Evolutionary conservation across 2,329 filamentous ascomycete species (phyloP).

Genomic region (Daldinia sp.): DNA sequence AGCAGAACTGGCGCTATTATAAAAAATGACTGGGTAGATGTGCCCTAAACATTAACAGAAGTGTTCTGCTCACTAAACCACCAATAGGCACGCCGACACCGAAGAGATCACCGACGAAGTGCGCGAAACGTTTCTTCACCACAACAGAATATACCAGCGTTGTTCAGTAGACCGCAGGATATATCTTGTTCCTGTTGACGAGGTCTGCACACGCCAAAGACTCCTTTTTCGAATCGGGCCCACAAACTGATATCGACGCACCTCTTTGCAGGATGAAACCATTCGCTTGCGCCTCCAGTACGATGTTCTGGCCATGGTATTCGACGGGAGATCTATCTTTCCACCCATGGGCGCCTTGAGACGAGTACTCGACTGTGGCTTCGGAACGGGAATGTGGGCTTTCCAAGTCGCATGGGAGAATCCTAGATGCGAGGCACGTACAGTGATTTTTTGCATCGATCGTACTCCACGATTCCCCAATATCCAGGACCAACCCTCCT

Average conservation of each 20-base stretch:
- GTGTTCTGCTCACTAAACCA: slow-evolving; percentile 37
- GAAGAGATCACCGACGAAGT: slow-evolving; percentile 61
- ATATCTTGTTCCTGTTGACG: slow-evolving; percentile 75
- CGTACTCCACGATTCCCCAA: slow-evolving; percentile 10
- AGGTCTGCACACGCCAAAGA: slow-evolving; percentile 56
- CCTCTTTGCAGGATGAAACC: slow-evolving; percentile 67
- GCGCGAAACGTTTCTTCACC: slow-evolving; percentile 65
- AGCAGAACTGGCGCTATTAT: slow-evolving; percentile 19
- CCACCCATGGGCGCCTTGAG: slow-evolving; percentile 67
- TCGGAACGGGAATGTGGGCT: slow-evolving; percentile 74
- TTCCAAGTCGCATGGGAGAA: slow-evolving; percentile 70
- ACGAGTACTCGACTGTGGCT: slow-evolving; percentile 76
- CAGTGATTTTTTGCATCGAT: slow-evolving; percentile 24
- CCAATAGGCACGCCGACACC: slow-evolving; percentile 52
- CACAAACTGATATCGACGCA: slow-evolving; percentile 24
- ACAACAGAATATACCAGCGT: slow-evolving; percentile 72
- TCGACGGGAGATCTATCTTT: slow-evolving; percentile 74
- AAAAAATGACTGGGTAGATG: slow-evolving; percentile 43
- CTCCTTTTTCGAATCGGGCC: slow-evolving; percentile 19
- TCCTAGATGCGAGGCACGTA: slow-evolving; percentile 68
- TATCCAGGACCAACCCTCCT: not conserved
- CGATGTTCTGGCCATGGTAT: slow-evolving; percentile 67
- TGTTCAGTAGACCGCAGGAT: slow-evolving; percentile 70
- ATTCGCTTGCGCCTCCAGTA: slow-evolving; percentile 72
- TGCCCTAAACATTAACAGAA: slow-evolving; percentile 23